Conservation (phyloP, 208 protist genomes). For the Trypanosoma rangeli region DNA sequence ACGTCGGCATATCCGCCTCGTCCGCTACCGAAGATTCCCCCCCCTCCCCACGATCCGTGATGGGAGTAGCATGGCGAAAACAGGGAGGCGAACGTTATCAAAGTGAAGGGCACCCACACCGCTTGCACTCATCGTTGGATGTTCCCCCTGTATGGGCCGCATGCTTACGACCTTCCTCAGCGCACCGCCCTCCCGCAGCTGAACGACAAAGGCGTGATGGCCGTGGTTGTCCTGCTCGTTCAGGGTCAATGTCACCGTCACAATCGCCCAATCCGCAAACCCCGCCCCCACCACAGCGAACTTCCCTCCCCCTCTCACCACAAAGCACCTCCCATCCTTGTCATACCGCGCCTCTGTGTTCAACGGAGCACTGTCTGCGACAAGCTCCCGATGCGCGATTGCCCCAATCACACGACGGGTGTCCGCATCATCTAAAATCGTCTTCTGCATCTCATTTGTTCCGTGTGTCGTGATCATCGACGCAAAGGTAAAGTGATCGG, state of each 20-base stretch:
- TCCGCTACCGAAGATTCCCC: slow-evolving; percentile 21
- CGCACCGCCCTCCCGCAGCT: slow-evolving; percentile 53
- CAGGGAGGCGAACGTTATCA: slow-evolving; percentile 61
- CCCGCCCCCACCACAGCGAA: slow-evolving; percentile 75
- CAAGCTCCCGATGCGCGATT: slow-evolving; percentile 71
- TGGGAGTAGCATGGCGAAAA: slow-evolving; percentile 59
- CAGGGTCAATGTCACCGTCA: slow-evolving; percentile 77
- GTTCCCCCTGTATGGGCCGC: slow-evolving; percentile 50
- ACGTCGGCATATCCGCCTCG: slow-evolving; percentile 33
- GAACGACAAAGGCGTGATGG: slow-evolving; percentile 72
- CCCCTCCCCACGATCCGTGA: slow-evolving; percentile 49
- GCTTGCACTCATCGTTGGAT: slow-evolving; percentile 40
- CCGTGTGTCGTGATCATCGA: slow-evolving; percentile 75
- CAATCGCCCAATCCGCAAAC: slow-evolving; percentile 77
- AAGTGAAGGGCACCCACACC: slow-evolving; percentile 79
- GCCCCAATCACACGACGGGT: slow-evolving; percentile 56
- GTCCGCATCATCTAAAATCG: slow-evolving; percentile 63
- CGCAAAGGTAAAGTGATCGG: slow-evolving; percentile 86
- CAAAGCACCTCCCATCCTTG: slow-evolving; percentile 69
- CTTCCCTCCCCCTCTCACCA: slow-evolving; percentile 80
- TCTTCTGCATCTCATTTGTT: slow-evolving; percentile 35
- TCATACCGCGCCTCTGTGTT: slow-evolving; percentile 88
- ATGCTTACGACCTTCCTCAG: slow-evolving; percentile 49
- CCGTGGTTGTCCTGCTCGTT: slow-evolving; percentile 83
- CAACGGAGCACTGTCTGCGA: slow-evolving; percentile 70